These are phyloP conservation scores for Melanopsichium pennsylvanicum DNA, from an alignment of 1,284 basidiomycete genomes.

Conservation along the genomic window DNA sequence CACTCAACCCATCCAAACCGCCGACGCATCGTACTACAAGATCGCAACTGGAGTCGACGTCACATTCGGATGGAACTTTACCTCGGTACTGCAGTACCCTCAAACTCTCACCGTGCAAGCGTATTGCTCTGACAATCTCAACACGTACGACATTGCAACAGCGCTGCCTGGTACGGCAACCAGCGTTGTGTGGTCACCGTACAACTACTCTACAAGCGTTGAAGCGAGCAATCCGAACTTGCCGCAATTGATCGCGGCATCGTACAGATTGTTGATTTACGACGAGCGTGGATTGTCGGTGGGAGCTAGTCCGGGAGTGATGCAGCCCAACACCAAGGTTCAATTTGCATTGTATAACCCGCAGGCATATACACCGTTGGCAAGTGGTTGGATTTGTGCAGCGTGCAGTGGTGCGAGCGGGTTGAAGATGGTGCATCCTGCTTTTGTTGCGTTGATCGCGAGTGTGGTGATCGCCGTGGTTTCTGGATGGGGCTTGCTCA, in stretches of 20 bases:
- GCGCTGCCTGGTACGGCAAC: constrained; percentile 57
- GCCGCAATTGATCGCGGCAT: constrained; percentile 58
- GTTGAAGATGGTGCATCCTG: constrained; percentile 40
- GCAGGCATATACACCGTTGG: constrained; percentile 60
- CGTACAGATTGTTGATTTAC: constrained; percentile 60
- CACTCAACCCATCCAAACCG: constrained; percentile 60
- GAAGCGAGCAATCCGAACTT: constrained; percentile 39
- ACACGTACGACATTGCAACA: constrained; percentile 61
- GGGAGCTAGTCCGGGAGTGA: constrained; percentile 43
- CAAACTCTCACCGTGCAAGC: constrained; percentile 55
- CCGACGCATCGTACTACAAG: constrained; percentile 64
- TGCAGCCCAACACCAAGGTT: constrained; percentile 59
- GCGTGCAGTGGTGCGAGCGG: constrained; percentile 46
- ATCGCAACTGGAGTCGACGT: constrained; percentile 58
- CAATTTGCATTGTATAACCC: constrained; percentile 64
- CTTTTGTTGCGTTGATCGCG: constrained; percentile 36
- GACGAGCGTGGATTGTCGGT: constrained; percentile 57
- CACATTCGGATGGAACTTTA: constrained; percentile 65
- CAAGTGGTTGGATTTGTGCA: constrained; percentile 54
- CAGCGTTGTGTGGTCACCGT: constrained; percentile 60
- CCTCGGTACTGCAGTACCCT: constrained; percentile 55
- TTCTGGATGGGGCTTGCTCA: constrained; percentile 36
- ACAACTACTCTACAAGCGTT: constrained; percentile 54
- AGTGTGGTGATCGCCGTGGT: constrained; percentile 37
- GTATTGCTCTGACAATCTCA: constrained; percentile 58